Evolutionary conservation across 2,329 filamentous ascomycete genomes (phyloP).

Genomic region (Ascomycota sp.): DNA sequence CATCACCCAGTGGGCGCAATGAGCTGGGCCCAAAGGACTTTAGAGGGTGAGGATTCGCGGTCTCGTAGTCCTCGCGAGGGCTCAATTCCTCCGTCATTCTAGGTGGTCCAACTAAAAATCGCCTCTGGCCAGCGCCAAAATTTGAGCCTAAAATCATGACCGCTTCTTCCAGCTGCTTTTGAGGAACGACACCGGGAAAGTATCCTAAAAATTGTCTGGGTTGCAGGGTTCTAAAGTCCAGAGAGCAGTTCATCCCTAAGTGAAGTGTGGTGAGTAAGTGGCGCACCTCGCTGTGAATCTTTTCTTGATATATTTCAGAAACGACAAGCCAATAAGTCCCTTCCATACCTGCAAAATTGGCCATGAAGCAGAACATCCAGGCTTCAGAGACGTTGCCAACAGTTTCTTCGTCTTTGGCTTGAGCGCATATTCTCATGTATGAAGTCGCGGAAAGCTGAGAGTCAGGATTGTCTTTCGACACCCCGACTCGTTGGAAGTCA

Average conservation of each 20-base stretch:
- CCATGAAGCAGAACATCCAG: constrained; percentile 14
- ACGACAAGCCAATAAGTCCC: background rate
- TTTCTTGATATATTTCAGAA: background rate
- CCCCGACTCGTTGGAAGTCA: constrained; percentile 25
- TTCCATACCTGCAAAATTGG: constrained; percentile 15
- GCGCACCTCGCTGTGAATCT: background rate
- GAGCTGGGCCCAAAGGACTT: constrained; percentile 5
- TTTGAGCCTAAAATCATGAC: constrained; percentile 4
- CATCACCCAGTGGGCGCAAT: constrained; percentile 9
- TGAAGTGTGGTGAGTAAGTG: background rate
- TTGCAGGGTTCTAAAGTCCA: constrained; percentile 20
- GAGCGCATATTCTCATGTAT: constrained; percentile 22
- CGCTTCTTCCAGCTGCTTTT: constrained; percentile 12
- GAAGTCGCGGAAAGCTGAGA: constrained; percentile 21
- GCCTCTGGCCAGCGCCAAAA: constrained; percentile 1
- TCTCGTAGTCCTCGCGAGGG: constrained; percentile 7
- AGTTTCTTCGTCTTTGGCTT: constrained; percentile 11
- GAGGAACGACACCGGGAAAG: constrained; percentile 7
- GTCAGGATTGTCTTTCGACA: constrained; percentile 12
- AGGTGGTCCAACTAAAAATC: constrained; percentile 5
- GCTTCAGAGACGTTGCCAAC: constrained; percentile 11
- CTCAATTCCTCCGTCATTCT: constrained; percentile 4
- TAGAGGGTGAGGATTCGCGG: constrained; percentile 1
- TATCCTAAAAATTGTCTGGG: constrained; percentile 6
- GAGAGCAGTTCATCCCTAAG: constrained; percentile 19